Base-by-base conservation (phyloP, 1,284 basidiomycete species). In the Cutaneotrichosporon dermatis region DNA sequence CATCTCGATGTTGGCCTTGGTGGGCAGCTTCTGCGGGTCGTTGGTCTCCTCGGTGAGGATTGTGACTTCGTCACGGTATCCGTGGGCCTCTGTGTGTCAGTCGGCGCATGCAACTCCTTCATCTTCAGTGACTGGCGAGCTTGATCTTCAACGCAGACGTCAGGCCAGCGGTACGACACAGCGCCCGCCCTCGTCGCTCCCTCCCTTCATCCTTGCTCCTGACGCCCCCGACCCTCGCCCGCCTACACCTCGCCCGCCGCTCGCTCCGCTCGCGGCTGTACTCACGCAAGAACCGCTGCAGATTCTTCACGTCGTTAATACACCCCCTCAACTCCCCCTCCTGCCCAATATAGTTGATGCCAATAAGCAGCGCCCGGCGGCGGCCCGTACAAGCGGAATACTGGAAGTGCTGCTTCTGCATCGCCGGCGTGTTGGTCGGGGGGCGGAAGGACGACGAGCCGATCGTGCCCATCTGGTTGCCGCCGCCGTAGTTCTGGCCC, bases 1-100 rank as follows among this genome's bases (percentile, higher is more conserved):
- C 54, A 81, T 75, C n/a, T 91, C 86, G 51, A 97, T 95, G 73
- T 96, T 96, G 25, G 82, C 81, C 64, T 80, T 82, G 0, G 90
- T 95, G 0, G 93, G 93, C 42, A 80, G 79, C 71, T 85, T 83
- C 46, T 84, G 81, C 12, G 82, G 82, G 70, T 89, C 83, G 9
- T 69, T 69, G 2, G 85, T 76, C 69, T 92, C 86, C 69, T 97
- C 93, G 2, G 88, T 90, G 49, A 97, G 82, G 67, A 88, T 82
- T n/a, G 94, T 91, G 51, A 95, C 91, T 72, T 96, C 90, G 16
- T 89, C 86, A 63, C 83, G 84, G 77, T 95, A 97, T 4, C 85
- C 83, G 74, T 83, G 90, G 16, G 83, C 78, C 43, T 70, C 71
- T 74, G 58, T 5, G 7, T 7, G 43, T 59, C n/a, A 55, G 58